phyloP scores from a whole-genome alignment of 306 rosid genomes.

The Prunus salicina region DNA sequence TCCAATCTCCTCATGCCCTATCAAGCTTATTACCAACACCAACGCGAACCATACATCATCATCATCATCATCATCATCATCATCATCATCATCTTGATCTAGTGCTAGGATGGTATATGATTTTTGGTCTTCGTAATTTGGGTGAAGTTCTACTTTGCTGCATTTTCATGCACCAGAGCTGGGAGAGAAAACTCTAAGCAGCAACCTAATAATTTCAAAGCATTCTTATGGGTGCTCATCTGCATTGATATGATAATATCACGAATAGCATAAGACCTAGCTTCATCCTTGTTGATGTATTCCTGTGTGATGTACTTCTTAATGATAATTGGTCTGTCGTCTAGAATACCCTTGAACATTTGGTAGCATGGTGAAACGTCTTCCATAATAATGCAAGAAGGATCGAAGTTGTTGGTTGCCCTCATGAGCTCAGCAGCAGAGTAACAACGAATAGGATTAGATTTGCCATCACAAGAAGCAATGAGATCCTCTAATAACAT shows the following conservation, averaged over 20 bases:
- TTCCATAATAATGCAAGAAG: neutral
- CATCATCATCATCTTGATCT: neutral
- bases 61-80: neutral
- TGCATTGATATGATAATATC: neutral
- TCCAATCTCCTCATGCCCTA: constrained; percentile 54
- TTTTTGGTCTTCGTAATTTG: neutral
- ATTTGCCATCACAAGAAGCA: neutral
- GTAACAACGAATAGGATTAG: neutral
- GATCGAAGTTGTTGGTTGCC: constrained; percentile 14
- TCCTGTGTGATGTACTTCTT: neutral
- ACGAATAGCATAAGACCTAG: neutral
- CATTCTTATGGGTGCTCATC: neutral
- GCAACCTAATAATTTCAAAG: neutral
- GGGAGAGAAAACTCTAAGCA: neutral
- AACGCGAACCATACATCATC: neutral
- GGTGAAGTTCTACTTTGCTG: constrained; percentile 4
- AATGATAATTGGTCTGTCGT: neutral
- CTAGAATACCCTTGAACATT: neutral
- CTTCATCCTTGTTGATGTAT: neutral
- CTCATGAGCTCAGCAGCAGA: neutral
- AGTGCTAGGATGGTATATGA: too few relatives aligned
- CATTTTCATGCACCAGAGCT: neutral
- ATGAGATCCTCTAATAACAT: constrained; percentile 1
- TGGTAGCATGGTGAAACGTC: neutral
- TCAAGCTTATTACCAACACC: constrained; percentile 15